These are phyloP conservation scores for Geotrichum klebahnii DNA, from an alignment of 1,139 yeast species.

Conservation along the genomic window DNA sequence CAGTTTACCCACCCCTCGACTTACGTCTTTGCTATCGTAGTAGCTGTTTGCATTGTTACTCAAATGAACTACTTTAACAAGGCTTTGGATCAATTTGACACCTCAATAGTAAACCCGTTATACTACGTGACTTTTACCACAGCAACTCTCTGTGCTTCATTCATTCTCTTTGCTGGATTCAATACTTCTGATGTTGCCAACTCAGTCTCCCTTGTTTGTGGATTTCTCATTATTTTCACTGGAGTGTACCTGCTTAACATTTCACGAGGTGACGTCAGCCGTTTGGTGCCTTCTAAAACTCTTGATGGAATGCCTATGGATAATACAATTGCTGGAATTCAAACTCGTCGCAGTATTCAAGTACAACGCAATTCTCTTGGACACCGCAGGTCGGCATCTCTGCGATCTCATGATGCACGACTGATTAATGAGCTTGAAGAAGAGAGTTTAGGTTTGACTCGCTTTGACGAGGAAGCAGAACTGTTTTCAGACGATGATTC, in stretches of 20 bases:
- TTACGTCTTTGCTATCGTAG: conserved; percentile 73
- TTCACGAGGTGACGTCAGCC: conserved; percentile 58
- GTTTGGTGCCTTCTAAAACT: conserved; percentile 50
- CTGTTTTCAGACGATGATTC: conserved; percentile 20
- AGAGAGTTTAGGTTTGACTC: conserved; percentile 36
- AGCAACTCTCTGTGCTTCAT: conserved; percentile 79
- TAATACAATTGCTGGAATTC: conserved; percentile 80
- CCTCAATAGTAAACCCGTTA: conserved; percentile 85
- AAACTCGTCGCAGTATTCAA: conserved; percentile 53
- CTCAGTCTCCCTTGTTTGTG: conserved; percentile 78
- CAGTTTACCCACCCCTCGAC: conserved; percentile 85
- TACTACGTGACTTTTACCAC: conserved; percentile 92
- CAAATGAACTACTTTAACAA: conserved; percentile 94
- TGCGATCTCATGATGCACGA: conserved; percentile 35
- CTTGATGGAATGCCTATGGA: conserved; percentile 77
- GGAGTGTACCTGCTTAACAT: conserved; percentile 83
- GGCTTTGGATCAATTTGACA: conserved; percentile 88
- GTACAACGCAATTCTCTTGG: conserved; percentile 41
- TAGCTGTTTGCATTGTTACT: conserved; percentile 74
- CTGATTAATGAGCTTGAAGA: conserved; percentile 35
- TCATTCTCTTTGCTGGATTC: conserved; percentile 81
- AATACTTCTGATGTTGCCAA: conserved; percentile 78
- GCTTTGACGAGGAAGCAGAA: conserved; percentile 33
- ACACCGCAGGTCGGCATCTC: conserved; percentile 36
- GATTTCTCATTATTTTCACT: conserved; percentile 79